These are phyloP conservation scores for Ceratobasidium sp. DNA, from an alignment of 1,284 basidiomycete genomes.

Conservation along the genomic window DNA sequence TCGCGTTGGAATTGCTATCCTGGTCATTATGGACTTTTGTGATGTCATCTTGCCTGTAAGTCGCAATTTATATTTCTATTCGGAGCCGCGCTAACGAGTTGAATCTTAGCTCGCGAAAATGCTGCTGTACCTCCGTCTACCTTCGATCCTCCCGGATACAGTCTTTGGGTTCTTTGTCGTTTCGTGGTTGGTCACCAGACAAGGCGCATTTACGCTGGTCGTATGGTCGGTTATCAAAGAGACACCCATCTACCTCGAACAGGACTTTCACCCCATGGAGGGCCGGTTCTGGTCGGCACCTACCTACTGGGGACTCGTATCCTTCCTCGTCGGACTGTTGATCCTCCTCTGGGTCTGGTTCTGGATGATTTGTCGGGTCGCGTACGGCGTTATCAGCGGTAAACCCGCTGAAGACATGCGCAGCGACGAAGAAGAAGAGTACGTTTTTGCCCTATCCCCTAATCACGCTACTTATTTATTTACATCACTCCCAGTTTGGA, in stretches of 20 bases:
- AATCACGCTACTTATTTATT: background rate
- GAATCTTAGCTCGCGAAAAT: slow-evolving; percentile 84
- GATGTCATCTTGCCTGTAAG: slow-evolving; percentile 92
- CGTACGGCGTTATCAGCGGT: slow-evolving; percentile 81
- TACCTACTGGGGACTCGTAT: slow-evolving; percentile 63
- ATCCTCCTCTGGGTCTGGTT: slow-evolving; percentile 87
- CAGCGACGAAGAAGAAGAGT: slow-evolving; percentile 76
- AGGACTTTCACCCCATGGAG: slow-evolving; percentile 67
- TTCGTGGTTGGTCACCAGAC: slow-evolving; percentile 90
- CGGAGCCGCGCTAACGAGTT: slow-evolving; percentile 5
- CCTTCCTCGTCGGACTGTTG: slow-evolving; percentile 71
- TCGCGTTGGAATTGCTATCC: slow-evolving; percentile 86
- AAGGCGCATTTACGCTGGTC: slow-evolving; percentile 77
- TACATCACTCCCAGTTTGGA: background rate
- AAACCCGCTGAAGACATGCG: slow-evolving; percentile 84
- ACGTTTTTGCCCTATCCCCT: background rate
- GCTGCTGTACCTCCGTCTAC: slow-evolving; percentile 82
- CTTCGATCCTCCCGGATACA: slow-evolving; percentile 71
- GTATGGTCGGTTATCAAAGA: slow-evolving; percentile 71
- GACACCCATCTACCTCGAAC: slow-evolving; percentile 60
- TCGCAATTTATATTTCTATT: slow-evolving; percentile 46
- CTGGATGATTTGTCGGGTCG: slow-evolving; percentile 82
- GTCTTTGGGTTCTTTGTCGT: slow-evolving; percentile 85
- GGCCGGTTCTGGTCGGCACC: slow-evolving; percentile 67
- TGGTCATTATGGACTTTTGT: slow-evolving; percentile 92